Base-by-base conservation (phyloP, 2,329 filamentous ascomycete species). In the Talaromyces sp. region DNA sequence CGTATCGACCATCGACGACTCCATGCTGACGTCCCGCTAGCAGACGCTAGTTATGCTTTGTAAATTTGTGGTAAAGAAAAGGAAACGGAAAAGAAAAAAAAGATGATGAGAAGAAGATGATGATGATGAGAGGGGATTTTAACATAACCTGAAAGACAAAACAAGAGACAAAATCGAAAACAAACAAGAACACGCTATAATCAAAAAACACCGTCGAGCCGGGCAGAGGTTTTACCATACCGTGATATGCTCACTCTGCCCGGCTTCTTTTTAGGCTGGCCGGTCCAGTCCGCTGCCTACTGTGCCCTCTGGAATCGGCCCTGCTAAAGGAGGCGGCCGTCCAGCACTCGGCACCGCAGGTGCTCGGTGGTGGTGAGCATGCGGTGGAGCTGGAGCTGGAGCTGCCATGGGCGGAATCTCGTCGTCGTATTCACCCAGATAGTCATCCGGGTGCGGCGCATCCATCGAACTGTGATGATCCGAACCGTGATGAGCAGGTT, bases 341-440 rank as follows among this genome's bases (percentile, higher is more conserved):
- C 56, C 57, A 47, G 59, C 51, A 42, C 55, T 62, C 28, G n/a
- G 42, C 10, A 10, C 31, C 14, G 23, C 47, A 18, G 44, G 44
- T 5, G 44, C 44, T 14, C 36, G 56, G 44, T 55, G 55, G 28
- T 31, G 51, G 85, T 82, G 73, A 92, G 88, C 75, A 88, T 81
- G 74, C 88, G 88, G 67, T 81, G 69, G 61, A 82, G 72, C 72
- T 44, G 67, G 71, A 36, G 71, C 68, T 7, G 76, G 72, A 23
- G 74, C 73, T 34, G 75, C 74, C 44, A 70, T 69, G 10, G 74
- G 61, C 63, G 78, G 64, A 65, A 77, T 71, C 74, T 83, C 81
- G 44, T 83, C 79, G 50, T 83, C 81, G 64, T 83, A 81, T 51
- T 81, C 81, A 52, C 77, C 78, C 56, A 78, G 68, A 61, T 79